Evolutionary conservation across 208 protist species (phyloP), one percentile per base, ranked within the genome.

Genomic region (Crithidia mellificae): DNA sequence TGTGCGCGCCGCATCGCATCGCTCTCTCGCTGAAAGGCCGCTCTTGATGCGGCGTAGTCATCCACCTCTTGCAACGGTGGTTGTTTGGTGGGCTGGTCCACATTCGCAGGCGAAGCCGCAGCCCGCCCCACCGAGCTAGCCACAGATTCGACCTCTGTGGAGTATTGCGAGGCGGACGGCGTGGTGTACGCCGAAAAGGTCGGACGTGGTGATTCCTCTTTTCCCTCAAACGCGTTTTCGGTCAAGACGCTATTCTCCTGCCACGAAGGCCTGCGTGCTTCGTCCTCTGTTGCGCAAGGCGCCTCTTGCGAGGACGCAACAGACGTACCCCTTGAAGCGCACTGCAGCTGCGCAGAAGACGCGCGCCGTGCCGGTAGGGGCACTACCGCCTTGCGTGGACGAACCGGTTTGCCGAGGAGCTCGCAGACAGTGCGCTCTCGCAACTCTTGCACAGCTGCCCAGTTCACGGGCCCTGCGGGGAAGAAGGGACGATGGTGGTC

Each of bases 21-120:
- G 19, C 44, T 46, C 34, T 65, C 59, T 1, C 14, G 44, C 22
- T 65, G 44, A 46, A 65, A 65, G 20, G 44, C 29, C 2, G 44
- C 59, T 22, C 3, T 39, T 9, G 59, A 65, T 20, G 44, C 59
- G 3, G 59, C 34, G 34, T 65, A 65, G 17, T 50, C 46, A 36
- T 65, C 59, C 29, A 22, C 30, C 3, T 11, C 14, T 20, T 27
- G 38, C 1, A 15, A 15, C 7, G 43, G 7, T 17, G 1, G 7
- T 3, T 11, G 25, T 29, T 1, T 17, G 2, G 20, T 11, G 4
- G 53, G 2, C 8, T 27, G 7, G 4, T 7, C 6, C 2, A 14
- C 22, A 20, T n/a, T n/a, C n/a, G 38, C 34, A 11, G 34, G 2
- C 30, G 34, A 34, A 14, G 3, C 15, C 17, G 14, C 17, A 46